phyloP scores from a whole-genome alignment of 768 basidiomycete genomes.

The Mycena galopus region DNA sequence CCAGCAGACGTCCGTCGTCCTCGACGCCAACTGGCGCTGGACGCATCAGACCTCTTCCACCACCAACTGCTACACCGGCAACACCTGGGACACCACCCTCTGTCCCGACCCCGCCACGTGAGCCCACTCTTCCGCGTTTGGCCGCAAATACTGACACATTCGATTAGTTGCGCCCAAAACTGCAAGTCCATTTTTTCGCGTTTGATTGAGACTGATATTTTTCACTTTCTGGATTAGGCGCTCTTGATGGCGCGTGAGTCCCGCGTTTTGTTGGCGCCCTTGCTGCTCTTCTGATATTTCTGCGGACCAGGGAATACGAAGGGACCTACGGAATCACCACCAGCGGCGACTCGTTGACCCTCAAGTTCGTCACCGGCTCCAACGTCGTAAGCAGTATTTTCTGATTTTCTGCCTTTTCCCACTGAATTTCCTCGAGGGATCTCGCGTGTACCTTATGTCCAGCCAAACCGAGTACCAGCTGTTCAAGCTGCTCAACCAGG shows the following conservation, averaged over 20 bases:
- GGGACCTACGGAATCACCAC: slow-evolving; percentile 67
- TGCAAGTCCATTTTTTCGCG: slow-evolving; percentile 57
- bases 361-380: slow-evolving; percentile 57
- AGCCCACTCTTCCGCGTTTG: too few species aligned
- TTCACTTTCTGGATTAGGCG: neutral
- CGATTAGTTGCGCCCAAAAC: slow-evolving; percentile 56
- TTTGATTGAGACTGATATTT: neutral
- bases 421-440: slow-evolving; percentile 43
- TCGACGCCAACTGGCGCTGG: slow-evolving; percentile 69
- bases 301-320: too few species aligned
- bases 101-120: slow-evolving; percentile 63
- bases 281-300: too few species aligned
- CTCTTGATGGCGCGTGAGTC: too few species aligned
- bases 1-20: slow-evolving; percentile 48
- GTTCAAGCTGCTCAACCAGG: slow-evolving; percentile 68
- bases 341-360: slow-evolving; percentile 58
- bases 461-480: slow-evolving; percentile 57
- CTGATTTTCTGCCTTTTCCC: neutral
- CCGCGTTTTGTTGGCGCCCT: too few species aligned
- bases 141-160: too few species aligned
- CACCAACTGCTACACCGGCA: slow-evolving; percentile 45
- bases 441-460: slow-evolving; percentile 61
- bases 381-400: slow-evolving; percentile 1
- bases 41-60: slow-evolving; percentile 44
- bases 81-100: slow-evolving; percentile 63